Evolutionary conservation across 2,329 filamentous ascomycete genomes (phyloP), one percentile per base, ranked within the genome.

Genomic region (Pseudodiploospora longispora): DNA sequence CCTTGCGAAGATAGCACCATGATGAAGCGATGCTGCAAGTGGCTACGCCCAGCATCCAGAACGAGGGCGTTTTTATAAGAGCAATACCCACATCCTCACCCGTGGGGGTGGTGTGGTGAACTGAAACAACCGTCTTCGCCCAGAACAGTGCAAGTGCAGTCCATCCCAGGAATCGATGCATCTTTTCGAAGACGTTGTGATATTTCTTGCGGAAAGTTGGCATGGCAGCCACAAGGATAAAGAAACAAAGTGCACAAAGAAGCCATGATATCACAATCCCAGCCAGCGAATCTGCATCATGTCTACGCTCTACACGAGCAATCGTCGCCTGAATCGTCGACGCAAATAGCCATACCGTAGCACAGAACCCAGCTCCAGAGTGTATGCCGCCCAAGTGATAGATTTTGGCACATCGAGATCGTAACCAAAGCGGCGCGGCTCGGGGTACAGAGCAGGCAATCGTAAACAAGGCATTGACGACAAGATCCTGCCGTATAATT

Each of bases 151-250:
- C 68, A 4, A 87, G 67, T 6, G 78, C 70, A 9, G 72, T 68
- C 84, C 84, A 89, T n/a, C 83, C 84, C 4, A 74, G 74, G 59
- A 85, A 87, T 38, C 85, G 81, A 62, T 89, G 85, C 36, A 75
- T 74, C 38, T 76, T 63, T 64, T 89, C 85, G 56, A 87, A 89
- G 45, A 72, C 61, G 61, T 89, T 75, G 65, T 89, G 85, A 50
- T 72, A 69, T 39, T 69, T 73, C 51, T 71, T 68, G 27, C 85
- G 78, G 52, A 88, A 69, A 8, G 61, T 59, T 4, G 85, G 85
- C 58, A 82, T 74, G 2, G 85, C 81, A 42, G 80, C 75, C 38
- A 68, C 63, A 41, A 84, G 69, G 55, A 88, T 82, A 34, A 67
- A 55, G 43, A 76, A 53, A 50, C 85, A 68, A 40, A 86, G 67